Evolutionary conservation across 192 early-diverging fungal species (phyloP), one percentile per base, ranked within the genome.

Genomic region (Allomyces javanicus): DNA sequence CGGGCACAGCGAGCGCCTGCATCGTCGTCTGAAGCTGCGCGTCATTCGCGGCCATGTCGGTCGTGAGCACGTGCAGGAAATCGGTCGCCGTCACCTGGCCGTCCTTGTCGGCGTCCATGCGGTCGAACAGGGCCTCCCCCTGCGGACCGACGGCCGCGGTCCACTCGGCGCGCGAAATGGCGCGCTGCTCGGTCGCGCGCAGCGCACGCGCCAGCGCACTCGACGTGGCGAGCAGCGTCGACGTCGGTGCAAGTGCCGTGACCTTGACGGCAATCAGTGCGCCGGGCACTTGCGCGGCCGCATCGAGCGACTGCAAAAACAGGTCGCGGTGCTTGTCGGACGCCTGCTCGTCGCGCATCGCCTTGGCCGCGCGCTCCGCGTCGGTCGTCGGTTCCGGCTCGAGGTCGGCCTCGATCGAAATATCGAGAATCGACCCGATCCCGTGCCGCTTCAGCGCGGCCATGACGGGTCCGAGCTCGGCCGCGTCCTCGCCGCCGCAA

Each of bases 381-480:
- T 40, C 33, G 33, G 3, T 40, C 7, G 33, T 40, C 5, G 33
- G 33, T 9, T 40, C 33, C 33, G 33, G 33, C 61, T 84, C 84
- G 61, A 92, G 66, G 65, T 96, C 94, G 14, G 90, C 87, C 74
- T 97, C 94, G 23, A 91, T 80, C 10, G 89, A 88, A 12, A 90
- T 76, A 74, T 92, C 90, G 25, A 97, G 80, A 67, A 94, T 94
- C 44, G 84, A 83, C n/a, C 88, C 86, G 70, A 97, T 83, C 6
- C 85, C 81, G 14, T 73, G 66, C 11, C 72, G 74, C 27, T 73
- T 76, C 67, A 93, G 83, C 22, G 66, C 25, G 14, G 78, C 76
- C 90, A 97, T 94, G 24, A 86, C 86, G 26, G 81, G 81, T n/a
- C 87, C 73, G 43, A 93, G 91, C 70, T 93, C 89, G 44, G 85